phyloP scores from a whole-genome alignment of 164 flowering plant species.

The Vitis cinerea region DNA sequence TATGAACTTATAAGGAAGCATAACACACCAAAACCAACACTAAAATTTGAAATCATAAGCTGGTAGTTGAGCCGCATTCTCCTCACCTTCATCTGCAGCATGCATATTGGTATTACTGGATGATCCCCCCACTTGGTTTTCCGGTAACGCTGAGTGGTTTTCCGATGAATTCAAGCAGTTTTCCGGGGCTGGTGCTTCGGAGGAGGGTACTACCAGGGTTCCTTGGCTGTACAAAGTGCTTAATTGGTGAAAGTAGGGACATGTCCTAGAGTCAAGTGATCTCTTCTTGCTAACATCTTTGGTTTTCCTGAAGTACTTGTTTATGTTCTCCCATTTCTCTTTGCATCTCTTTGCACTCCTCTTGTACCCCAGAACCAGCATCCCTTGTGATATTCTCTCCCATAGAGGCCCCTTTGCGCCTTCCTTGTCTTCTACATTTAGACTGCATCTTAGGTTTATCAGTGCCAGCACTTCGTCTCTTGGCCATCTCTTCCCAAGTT shows the following conservation, averaged over 20 bases:
- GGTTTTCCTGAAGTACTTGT: constrained; percentile 86
- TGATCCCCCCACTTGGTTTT: constrained; percentile 1
- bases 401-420: constrained; percentile 55
- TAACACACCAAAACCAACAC: constrained; percentile 5
- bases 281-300: constrained; percentile 73
- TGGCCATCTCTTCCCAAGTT: constrained; percentile 75
- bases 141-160: constrained; percentile 16
- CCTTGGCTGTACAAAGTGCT: constrained; percentile 65
- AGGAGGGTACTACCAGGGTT: constrained; percentile 19
- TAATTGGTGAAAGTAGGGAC: constrained; percentile 78
- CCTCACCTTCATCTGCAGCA: constrained; percentile 28
- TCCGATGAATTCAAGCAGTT: constrained; percentile 15
- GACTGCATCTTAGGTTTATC: constrained; percentile 64
- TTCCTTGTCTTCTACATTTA: constrained; percentile 25
- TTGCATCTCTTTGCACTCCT: constrained; percentile 90
- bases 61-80: constrained; percentile 20
- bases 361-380: constrained; percentile 64
- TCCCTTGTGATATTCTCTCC: constrained; percentile 80
- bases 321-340: constrained; percentile 89
- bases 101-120: constrained; percentile 13
- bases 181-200: constrained; percentile 11
- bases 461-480: constrained; percentile 72
- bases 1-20: background rate
- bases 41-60: constrained; percentile 37
- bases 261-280: constrained; percentile 71